Evolutionary conservation across 2,329 filamentous ascomycete species (phyloP).

Genomic region (Chaetomium globosum): DNA sequence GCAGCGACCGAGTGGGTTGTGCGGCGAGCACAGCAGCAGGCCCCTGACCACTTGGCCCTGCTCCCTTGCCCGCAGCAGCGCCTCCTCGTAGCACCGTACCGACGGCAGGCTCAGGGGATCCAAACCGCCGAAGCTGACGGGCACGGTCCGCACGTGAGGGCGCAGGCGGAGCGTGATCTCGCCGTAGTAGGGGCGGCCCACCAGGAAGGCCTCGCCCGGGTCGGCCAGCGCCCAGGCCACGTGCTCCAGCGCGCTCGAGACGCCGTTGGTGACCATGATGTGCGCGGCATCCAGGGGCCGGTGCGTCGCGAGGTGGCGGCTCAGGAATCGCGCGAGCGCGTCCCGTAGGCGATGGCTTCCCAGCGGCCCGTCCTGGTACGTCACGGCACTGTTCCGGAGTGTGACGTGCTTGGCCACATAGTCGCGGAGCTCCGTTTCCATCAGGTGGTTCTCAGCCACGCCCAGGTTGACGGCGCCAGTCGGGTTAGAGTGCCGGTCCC

Average conservation of each 20-base stretch:
- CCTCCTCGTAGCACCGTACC: conserved; percentile 4
- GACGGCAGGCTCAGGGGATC: conserved; percentile 1
- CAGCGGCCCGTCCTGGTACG: too few species aligned
- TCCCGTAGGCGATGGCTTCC: neutral
- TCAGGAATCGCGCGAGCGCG: neutral
- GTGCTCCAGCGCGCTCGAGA: conserved; percentile 6
- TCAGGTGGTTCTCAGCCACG: conserved; percentile 3
- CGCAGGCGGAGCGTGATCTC: conserved; percentile 6
- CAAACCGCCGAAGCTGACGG: neutral
- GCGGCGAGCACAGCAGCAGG: conserved; percentile 2
- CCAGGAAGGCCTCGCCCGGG: conserved; percentile 4
- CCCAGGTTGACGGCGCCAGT: conserved; percentile 6
- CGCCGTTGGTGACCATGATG: conserved; percentile 7
- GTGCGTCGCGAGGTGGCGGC: conserved; percentile 6
- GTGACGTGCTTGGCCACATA: neutral
- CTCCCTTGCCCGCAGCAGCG: conserved; percentile 2
- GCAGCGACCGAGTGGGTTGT: conserved; percentile 3
- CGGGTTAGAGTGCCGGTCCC: conserved; percentile 5
- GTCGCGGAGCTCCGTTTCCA: conserved; percentile 4
- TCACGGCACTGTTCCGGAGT: too few species aligned
- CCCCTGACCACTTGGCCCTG: conserved; percentile 6
- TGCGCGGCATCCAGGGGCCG: conserved; percentile 3
- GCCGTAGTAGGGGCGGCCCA: conserved; percentile 4
- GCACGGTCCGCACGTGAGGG: conserved; percentile 3
- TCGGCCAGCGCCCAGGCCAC: conserved; percentile 3